Base-by-base conservation (phyloP, 1,284 basidiomycete genomes). In the Ganoderma lucidum region DNA sequence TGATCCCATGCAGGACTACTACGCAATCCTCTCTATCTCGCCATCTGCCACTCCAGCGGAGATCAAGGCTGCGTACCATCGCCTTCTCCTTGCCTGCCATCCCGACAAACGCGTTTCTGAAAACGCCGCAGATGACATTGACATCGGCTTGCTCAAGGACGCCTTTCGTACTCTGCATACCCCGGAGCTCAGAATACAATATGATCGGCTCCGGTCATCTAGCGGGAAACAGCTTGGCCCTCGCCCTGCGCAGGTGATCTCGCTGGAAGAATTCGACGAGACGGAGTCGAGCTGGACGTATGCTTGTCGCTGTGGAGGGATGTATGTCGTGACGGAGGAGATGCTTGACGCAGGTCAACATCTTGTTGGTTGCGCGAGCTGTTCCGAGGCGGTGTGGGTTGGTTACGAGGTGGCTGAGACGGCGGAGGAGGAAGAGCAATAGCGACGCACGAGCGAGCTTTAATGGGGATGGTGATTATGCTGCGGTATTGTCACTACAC, bases 331-430 rank as follows among this genome's bases (percentile, higher is more conserved):
- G 63, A 83, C 81, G 0, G 84, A 86, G 69, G 77, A 74, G 1
- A 85, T 90, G 67, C 84, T 94, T 83, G 91, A 94, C 71, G 79
- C 80, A 1, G 93, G 87, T 14, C 81, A 83, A 55, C 93, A 94
- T 79, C 81, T 94, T 14, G 80, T 93, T 10, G 88, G 85, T 0
- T 94, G 93, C 73, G 85, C 80, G 67, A 87, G 86, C 66, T 94
- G 93, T 75, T 94, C 93, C 17, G 93, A 94, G 78, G 87, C 87
- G 5, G 82, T 94, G 2, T 94, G 93, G 91, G 90, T 89, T 23
- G 93, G 93, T 2, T 94, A 93, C 74, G 90, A 93, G 77, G 73
- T 85, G 8, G 81, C 82, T 39, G 85, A 86, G 9, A 84, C 83
- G 6, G 73, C 62, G 17, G 68, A 69, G 0, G 70, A 53, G 17